Evolutionary conservation across 768 basidiomycete genomes (phyloP).

Genomic region (Albatrellus ellisii): DNA sequence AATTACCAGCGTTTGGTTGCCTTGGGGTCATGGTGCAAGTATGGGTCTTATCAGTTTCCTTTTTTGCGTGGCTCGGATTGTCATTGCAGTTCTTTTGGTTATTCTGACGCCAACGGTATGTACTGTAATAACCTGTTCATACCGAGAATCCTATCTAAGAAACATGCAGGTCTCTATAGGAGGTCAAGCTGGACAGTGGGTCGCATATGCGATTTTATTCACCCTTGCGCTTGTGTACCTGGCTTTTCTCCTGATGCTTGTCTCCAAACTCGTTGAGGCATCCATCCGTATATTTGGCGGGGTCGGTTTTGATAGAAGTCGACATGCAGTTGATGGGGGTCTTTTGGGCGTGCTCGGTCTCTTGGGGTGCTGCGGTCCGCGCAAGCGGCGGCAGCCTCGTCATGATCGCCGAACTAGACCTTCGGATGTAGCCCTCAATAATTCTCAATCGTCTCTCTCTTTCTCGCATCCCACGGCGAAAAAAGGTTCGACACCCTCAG

Average conservation of each 20-base stretch:
- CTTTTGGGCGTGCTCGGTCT: constrained; percentile 76
- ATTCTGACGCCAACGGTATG: constrained; percentile 82
- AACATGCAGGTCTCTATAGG: constrained; percentile 66
- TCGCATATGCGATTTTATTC: constrained; percentile 84
- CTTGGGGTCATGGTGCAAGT: constrained; percentile 92
- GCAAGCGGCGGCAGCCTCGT: constrained; percentile 16
- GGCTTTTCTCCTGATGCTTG: constrained; percentile 68
- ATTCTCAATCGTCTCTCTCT: constrained; percentile 4
- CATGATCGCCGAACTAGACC: constrained; percentile 12
- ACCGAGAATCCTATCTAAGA: not conserved
- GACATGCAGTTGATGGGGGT: constrained; percentile 71
- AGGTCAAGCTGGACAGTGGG: constrained; percentile 74
- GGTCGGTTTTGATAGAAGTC: constrained; percentile 76
- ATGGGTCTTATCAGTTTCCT: constrained; percentile 96
- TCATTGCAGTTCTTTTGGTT: constrained; percentile 81
- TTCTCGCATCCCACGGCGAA: constrained; percentile 10
- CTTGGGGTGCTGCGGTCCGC: constrained; percentile 49
- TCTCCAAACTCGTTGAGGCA: constrained; percentile 79
- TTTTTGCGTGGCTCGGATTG: constrained; percentile 82
- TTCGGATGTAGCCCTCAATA: constrained; percentile 8
- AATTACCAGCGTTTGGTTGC: constrained; percentile 87
- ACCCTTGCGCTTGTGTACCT: constrained; percentile 75
- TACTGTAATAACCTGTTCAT: constrained; percentile 12
- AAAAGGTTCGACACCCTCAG: constrained; percentile 21
- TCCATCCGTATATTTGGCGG: constrained; percentile 62